These are phyloP conservation scores for Flaveria trinervia DNA, from an alignment of 129 eudicot species.

Conservation along the genomic window DNA sequence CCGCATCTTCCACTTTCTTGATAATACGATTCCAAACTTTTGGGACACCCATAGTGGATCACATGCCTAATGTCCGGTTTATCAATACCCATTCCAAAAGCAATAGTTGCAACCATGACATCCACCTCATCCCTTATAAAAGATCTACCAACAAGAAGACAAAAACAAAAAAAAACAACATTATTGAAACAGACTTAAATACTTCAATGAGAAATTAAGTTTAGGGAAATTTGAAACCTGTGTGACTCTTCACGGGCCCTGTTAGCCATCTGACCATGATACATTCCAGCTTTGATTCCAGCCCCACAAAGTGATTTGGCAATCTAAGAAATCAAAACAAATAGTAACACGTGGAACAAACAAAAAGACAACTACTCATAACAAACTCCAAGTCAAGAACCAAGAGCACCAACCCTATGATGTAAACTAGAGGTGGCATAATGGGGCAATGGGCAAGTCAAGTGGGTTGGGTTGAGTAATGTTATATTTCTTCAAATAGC, in stretches of 20 bases:
- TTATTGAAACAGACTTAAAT: not conserved
- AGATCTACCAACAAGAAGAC: conserved; percentile 50
- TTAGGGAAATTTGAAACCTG: conserved; percentile 46
- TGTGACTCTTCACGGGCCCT: conserved; percentile 79
- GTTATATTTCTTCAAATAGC: too few species aligned
- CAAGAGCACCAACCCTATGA: conserved; percentile 9
- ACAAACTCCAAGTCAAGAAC: conserved; percentile 14
- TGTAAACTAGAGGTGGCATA: conserved; percentile 20
- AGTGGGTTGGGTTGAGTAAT: not conserved
- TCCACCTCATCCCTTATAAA: conserved; percentile 81
- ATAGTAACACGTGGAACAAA: conserved; percentile 9
- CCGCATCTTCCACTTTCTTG: conserved; percentile 99
- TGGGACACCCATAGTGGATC: conserved; percentile 92
- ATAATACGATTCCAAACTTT: conserved; percentile 94
- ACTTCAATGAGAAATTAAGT: not conserved
- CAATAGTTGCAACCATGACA: conserved; percentile 95
- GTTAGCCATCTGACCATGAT: conserved; percentile 86
- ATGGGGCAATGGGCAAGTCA: not conserved
- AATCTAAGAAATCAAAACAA: conserved; percentile 43
- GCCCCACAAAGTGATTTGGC: conserved; percentile 52
- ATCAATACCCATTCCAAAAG: conserved; percentile 99
- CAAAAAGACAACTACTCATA: conserved; percentile 1
- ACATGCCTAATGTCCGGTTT: conserved; percentile 85
- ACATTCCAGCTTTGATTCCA: conserved; percentile 72
- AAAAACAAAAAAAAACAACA: not conserved